Evolutionary conservation across 805 yeast species (phyloP), one percentile per base, ranked within the genome.

Genomic region (Lipomyces mesembrius): DNA sequence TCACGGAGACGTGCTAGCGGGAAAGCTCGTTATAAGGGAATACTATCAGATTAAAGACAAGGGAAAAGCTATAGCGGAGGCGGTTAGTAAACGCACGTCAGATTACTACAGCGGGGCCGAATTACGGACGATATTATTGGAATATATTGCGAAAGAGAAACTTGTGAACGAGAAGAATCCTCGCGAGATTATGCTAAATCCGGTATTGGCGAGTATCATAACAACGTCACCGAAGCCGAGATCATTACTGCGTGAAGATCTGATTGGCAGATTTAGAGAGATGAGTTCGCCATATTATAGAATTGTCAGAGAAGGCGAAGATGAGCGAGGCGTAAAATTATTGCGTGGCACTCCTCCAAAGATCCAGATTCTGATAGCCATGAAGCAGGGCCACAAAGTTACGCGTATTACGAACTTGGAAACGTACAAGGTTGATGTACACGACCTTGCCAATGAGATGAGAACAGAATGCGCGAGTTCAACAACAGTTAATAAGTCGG

Each of bases 391-490:
- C 0, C 83, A 96, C 63, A 94, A 92, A 75, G 85, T 92, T 20
- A 94, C 98, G 0, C 81, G 87, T 46, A 84, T 93, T 0, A 81
- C 84, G 20, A 89, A 91, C 66, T 82, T 90, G 68, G 96, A 91
- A 67, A 79, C 80, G 5, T 94, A 85, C 76, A 81, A 83, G 62
- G 83, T 94, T 46, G 88, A 87, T 64, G 84, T 91, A 0, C 87
- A 85, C 35, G 82, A 82, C 9, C 77, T 95, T 20, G 88, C 96
- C 1, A 86, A 85, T 37, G 89, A 87, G 56, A 78, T 94, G 69
- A 87, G 89, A 66, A 86, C 87, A 25, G 87, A 87, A 70, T 95
- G 98, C 76, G 93, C 97, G 12, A 97, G 97, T 0, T 91, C 98
- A 0, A 84, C 95, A 0, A 87, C 97, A 0, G 83, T 90, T 11